Evolutionary conservation across 2,329 filamentous ascomycete genomes (phyloP).

Genomic region (Chrysosphaeria jannelii): DNA sequence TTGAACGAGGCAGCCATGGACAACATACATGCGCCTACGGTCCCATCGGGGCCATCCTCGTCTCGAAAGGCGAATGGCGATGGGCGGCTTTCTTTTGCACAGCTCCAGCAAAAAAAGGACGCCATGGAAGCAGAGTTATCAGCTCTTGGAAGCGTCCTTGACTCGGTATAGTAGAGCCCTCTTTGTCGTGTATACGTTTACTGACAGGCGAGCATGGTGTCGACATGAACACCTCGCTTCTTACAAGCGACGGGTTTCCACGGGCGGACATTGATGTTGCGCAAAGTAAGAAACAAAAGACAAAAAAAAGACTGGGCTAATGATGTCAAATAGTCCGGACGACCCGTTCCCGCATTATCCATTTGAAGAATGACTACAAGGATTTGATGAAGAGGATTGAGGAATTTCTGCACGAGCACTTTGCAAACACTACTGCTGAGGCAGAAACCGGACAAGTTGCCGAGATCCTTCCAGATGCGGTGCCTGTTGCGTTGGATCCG

Average conservation of each 20-base stretch:
- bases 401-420: constrained; percentile 63
- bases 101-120: constrained; percentile 65
- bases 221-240: constrained; percentile 66
- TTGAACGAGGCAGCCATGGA: no score
- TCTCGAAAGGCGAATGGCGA: constrained; percentile 27
- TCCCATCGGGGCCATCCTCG: constrained; percentile 47
- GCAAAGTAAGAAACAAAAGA: constrained; percentile 27
- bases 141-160: constrained; percentile 59
- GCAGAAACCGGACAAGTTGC: constrained; percentile 7
- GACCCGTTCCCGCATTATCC: constrained; percentile 70
- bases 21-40: constrained; percentile 27
- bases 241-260: constrained; percentile 75
- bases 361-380: constrained; percentile 80
- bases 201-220: constrained; percentile 46
- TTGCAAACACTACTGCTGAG: constrained; percentile 36
- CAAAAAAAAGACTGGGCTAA: not conserved
- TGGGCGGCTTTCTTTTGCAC: constrained; percentile 35
- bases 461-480: constrained; percentile 8
- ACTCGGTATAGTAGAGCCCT: constrained; percentile 29
- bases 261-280: constrained; percentile 82
- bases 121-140: constrained; percentile 63
- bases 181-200: constrained; percentile 2
- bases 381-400: constrained; percentile 61
- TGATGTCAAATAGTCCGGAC: constrained; percentile 14
- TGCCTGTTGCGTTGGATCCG: constrained; percentile 9